Base-by-base conservation (phyloP, 495 filamentous ascomycete species). In the Parmelia sp. region DNA sequence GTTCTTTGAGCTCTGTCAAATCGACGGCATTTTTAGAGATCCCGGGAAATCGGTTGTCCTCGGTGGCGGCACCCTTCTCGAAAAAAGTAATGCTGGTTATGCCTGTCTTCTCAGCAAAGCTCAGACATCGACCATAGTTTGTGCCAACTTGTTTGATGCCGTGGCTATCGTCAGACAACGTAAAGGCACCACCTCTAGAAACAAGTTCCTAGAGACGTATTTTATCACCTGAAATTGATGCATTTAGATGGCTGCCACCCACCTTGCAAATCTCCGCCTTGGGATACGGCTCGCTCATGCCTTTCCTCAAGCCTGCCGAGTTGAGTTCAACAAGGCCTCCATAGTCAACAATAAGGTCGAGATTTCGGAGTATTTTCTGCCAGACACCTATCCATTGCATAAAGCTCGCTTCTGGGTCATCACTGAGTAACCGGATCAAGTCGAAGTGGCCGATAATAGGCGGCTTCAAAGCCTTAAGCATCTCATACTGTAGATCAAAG, bases 361-460 rank as follows among this genome's bases (percentile, higher is more conserved):
- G 74, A 74, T 97, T 97, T 58, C 92, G 79, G 58, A 81, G 62
- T 3, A 92, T 80, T 71, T 78, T 83, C 65, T 79, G 72, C 93
- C 92, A 96, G 5, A 96, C 90, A 0, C 74, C 77, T 10, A 74
- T 75, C 72, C 79, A 83, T 42, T 64, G 63, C 62, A 66, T 77
- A 58, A 92, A 78, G 61, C 82, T 82, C 51, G 79, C 71, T 65
- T 85, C 80, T 8, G 85, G 85, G 35, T 88, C 79, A 66, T 86
- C 82, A 68, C 87, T 90, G 71, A 90, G 83, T 66, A 98, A 74
- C 44, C 93, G 77, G 63, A 97, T 90, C 39, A 98, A 77, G 77
- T 98, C 94, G 74, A 97, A 95, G 74, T 98, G 94, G 15, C 91
- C 94, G 23, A 98, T 87, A 21, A 97, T 83, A 14, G 84, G 82